Percentiles rank a stretch among this genome's conserved stretches.
Conservation (phyloP, 805 yeast species). For the Yamadazyma ubonensis region DNA sequence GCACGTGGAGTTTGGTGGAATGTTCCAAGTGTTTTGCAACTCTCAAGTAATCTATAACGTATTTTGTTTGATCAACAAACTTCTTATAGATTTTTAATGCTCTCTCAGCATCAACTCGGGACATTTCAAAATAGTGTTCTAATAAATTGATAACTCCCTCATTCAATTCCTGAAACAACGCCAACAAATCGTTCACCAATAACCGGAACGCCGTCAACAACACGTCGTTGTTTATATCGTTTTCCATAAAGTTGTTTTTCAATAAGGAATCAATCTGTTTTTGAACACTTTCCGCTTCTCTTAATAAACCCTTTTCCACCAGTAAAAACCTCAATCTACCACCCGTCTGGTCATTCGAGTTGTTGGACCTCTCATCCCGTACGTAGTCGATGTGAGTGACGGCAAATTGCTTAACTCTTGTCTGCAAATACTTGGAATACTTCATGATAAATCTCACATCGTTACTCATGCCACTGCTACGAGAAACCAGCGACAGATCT, state of each 20-base stretch:
- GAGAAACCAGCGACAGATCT: conserved; percentile 36
- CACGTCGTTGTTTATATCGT: conserved; percentile 82
- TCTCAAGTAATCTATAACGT: conserved; percentile 83
- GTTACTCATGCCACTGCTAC: conserved; percentile 26
- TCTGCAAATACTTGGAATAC: conserved; percentile 69
- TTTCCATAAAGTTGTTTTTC: conserved; percentile 71
- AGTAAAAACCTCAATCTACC: conserved; percentile 63
- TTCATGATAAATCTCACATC: conserved; percentile 59
- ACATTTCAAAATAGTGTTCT: conserved; percentile 94
- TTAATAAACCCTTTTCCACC: conserved; percentile 75
- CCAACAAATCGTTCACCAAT: conserved; percentile 84
- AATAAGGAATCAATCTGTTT: conserved; percentile 74
- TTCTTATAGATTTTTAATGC: conserved; percentile 80
- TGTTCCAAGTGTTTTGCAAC: conserved; percentile 86
- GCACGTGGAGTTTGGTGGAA: conserved; percentile 86
- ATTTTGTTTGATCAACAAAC: conserved; percentile 82
- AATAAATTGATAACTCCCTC: conserved; percentile 93
- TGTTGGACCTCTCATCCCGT: conserved; percentile 57
- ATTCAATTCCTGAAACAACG: conserved; percentile 84
- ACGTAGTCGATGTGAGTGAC: conserved; percentile 72
- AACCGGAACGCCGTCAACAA: conserved; percentile 80
- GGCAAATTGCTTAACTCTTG: conserved; percentile 69
- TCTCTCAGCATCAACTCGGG: conserved; percentile 79
- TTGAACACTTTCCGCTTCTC: conserved; percentile 85
- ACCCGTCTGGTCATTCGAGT: conserved; percentile 46